Evolutionary conservation across 2,329 filamentous ascomycete genomes (phyloP).

Genomic region (Arthroderma sp.): DNA sequence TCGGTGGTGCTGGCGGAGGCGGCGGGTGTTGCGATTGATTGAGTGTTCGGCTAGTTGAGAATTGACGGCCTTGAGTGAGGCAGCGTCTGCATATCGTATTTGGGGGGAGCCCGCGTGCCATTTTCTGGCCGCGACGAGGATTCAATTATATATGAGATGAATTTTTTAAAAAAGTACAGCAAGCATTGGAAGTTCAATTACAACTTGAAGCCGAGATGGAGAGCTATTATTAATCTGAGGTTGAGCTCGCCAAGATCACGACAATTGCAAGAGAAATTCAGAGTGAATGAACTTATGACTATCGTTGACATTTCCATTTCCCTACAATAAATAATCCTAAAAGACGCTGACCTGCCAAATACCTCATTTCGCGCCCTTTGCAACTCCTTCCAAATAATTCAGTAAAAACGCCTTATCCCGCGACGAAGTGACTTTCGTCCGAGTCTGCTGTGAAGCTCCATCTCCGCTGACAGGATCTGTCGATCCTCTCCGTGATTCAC

Average conservation of each 20-base stretch:
- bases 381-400: constrained; percentile 54
- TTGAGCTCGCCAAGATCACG: too few relatives aligned
- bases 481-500: constrained; percentile 8
- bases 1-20: constrained; percentile 22
- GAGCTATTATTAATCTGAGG: too few relatives aligned
- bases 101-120: constrained; percentile 18
- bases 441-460: constrained; percentile 17
- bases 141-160: too few relatives aligned
- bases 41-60: constrained; percentile 15
- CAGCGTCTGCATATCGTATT: constrained; percentile 20
- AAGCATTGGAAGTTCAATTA: too few relatives aligned
- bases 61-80: constrained; percentile 15
- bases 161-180: too few relatives aligned
- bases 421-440: constrained; percentile 37
- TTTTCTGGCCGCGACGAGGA: constrained; percentile 9
- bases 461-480: constrained; percentile 11
- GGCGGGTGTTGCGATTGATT: constrained; percentile 1
- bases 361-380: constrained; percentile 23
- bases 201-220: too few relatives aligned
- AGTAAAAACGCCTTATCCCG: constrained; percentile 65
- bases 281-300: too few relatives aligned
- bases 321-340: too few relatives aligned
- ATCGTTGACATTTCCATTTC: too few relatives aligned
- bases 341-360: background rate
- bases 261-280: too few relatives aligned